Conservation (phyloP, 2,329 filamentous ascomycete species). For the Verticillium dahliae region DNA sequence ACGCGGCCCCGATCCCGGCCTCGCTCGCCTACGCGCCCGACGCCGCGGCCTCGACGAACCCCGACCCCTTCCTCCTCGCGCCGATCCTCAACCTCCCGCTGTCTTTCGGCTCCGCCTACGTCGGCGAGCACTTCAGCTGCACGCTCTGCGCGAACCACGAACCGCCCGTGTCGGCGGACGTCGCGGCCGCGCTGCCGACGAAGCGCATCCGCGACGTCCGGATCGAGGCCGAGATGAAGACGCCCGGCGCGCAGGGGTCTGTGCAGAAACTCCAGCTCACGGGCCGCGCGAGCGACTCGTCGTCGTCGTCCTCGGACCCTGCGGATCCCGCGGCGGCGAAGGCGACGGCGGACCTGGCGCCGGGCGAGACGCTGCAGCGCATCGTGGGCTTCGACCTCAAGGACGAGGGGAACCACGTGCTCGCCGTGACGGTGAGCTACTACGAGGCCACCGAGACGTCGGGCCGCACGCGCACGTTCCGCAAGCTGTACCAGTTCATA, state of each 20-base stretch:
- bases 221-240: conserved; percentile 93
- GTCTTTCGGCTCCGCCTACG: conserved; percentile 89
- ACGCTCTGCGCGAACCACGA: conserved; percentile 97
- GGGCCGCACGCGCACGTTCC: conserved; percentile 73
- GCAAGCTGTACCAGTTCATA: conserved; percentile 95
- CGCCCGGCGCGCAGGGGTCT: conserved; percentile 49
- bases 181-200: conserved; percentile 7
- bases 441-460: conserved; percentile 73
- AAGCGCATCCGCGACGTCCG: conserved; percentile 67
- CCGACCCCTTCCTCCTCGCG: conserved; percentile 49
- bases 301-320: no score
- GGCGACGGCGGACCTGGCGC: conserved; percentile 40
- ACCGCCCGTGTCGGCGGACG: conserved; percentile 12
- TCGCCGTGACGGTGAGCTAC: conserved; percentile 90
- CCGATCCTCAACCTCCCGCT: conserved; percentile 76
- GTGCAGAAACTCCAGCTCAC: conserved; percentile 62
- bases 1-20: conserved; percentile 49
- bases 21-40: conserved; percentile 63
- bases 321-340: conserved; percentile 2
- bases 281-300: conserved; percentile 2
- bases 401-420: conserved; percentile 88
- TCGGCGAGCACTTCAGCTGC: conserved; percentile 91
- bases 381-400: conserved; percentile 83
- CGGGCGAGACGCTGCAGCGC: conserved; percentile 67
- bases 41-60: conserved; percentile 35